These are phyloP conservation scores for Geotrichum armillariae DNA, from an alignment of 1,139 yeast genomes.

Conservation along the genomic window DNA sequence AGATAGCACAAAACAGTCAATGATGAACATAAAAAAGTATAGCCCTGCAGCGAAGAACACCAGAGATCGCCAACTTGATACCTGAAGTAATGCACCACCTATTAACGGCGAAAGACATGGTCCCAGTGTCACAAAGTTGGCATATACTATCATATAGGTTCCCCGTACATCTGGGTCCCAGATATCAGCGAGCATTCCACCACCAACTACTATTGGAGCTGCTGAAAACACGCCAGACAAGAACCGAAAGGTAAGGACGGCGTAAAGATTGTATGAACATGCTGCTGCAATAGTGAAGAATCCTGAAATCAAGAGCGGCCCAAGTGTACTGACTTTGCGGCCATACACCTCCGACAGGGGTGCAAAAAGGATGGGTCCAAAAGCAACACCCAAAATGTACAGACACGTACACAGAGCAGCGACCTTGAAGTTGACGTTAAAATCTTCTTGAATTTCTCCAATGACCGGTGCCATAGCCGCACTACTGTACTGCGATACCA, in stretches of 20 bases:
- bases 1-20: constrained; percentile 51
- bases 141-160: constrained; percentile 66
- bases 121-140: constrained; percentile 70
- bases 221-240: constrained; percentile 73
- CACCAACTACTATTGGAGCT: constrained; percentile 72
- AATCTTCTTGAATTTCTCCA: constrained; percentile 49
- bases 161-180: constrained; percentile 64
- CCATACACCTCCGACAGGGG: constrained; percentile 82
- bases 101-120: constrained; percentile 72
- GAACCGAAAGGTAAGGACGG: constrained; percentile 64
- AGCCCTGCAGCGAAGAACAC: constrained; percentile 65
- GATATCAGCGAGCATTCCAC: constrained; percentile 77
- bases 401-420: constrained; percentile 63
- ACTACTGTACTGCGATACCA: constrained; percentile 47
- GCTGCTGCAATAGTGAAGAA: constrained; percentile 57
- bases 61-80: constrained; percentile 57
- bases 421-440: constrained; percentile 58
- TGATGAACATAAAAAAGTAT: constrained; percentile 56
- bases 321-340: constrained; percentile 64
- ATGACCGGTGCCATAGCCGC: constrained; percentile 46
- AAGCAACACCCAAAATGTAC: constrained; percentile 71
- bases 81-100: constrained; percentile 57
- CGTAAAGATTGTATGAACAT: constrained; percentile 60
- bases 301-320: constrained; percentile 51
- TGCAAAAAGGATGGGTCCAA: constrained; percentile 77